Percentiles rank a stretch among this genome's conserved stretches.
phyloP scores from a whole-genome alignment of 2,329 filamentous ascomycete species.

The Sporothrix mexicana region DNA sequence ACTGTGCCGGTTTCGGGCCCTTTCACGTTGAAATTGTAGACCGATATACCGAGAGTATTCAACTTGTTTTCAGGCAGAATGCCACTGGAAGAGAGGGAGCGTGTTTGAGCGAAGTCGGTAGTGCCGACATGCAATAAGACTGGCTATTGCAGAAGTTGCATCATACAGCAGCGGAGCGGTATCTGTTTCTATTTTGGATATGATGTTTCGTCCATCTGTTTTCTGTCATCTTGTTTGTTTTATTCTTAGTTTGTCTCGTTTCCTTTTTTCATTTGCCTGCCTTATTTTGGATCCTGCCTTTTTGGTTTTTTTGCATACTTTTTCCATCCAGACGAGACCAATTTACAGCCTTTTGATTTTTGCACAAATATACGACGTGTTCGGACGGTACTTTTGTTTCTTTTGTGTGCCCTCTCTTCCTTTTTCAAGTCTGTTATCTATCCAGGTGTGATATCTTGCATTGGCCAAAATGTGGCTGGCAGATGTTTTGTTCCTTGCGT shows the following conservation, averaged over 20 bases:
- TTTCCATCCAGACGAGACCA: slow-evolving; percentile 25
- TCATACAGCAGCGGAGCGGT: not conserved
- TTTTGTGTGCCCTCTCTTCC: not conserved
- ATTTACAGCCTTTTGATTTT: not conserved
- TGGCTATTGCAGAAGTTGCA: not conserved
- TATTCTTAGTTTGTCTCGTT: not conserved
- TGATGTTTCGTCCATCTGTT: not conserved
- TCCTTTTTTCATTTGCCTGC: not conserved
- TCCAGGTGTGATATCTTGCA: not conserved
- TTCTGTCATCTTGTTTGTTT: not conserved
- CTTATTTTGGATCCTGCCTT: slow-evolving; percentile 9
- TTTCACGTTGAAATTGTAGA: not conserved
- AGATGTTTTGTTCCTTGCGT: not conserved
- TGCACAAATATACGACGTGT: not conserved
- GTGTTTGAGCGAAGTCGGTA: not conserved
- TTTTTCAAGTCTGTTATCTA: slow-evolving; percentile 5
- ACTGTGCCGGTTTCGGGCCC: not conserved
- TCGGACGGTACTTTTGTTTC: not conserved
- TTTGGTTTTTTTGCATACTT: slow-evolving; percentile 30
- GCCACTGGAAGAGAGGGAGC: not conserved
- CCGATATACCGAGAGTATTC: not conserved
- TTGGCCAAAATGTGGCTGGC: not conserved
- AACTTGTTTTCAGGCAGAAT: not conserved
- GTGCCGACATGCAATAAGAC: not conserved
- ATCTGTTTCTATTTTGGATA: not conserved